A percentile compares a stretch with the other conserved stretches of the same genome.
Evolutionary conservation across 257 asterid genomes (phyloP).

Genomic region (Capsicum rhomboideum): DNA sequence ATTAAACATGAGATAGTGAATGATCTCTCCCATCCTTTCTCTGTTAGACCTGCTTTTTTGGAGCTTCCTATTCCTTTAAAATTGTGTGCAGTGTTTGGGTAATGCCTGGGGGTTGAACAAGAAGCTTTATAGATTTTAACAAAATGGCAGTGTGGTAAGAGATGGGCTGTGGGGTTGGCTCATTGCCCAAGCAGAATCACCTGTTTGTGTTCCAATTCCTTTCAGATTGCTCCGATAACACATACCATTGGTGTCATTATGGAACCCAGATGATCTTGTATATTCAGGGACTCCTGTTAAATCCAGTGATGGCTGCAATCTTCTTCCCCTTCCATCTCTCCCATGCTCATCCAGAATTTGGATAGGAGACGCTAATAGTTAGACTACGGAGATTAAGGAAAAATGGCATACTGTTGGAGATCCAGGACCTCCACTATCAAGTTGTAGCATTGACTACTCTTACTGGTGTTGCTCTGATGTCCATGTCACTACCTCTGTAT

Average conservation of each 20-base stretch:
- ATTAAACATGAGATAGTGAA: background rate
- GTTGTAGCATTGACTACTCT: background rate
- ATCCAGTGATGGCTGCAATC: background rate
- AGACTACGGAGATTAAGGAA: background rate
- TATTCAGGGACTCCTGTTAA: background rate
- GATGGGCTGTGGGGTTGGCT: background rate
- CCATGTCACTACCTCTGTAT: background rate
- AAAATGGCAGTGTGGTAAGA: background rate
- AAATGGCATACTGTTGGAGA: background rate
- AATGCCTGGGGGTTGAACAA: background rate
- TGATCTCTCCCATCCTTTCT: background rate
- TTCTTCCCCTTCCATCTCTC: background rate
- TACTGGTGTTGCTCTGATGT: background rate
- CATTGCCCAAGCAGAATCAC: background rate
- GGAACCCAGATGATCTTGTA: background rate
- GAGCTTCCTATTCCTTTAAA: background rate
- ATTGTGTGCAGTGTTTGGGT: background rate
- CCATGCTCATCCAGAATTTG: background rate
- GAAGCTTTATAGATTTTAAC: background rate
- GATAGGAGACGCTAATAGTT: background rate
- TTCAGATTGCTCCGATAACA: background rate
- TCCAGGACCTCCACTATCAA: background rate
- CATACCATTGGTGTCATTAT: background rate
- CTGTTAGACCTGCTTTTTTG: background rate
- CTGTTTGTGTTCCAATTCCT: background rate